These are phyloP conservation scores for Isabelozyma heimii DNA, from an alignment of 805 yeast genomes.

Conservation along the genomic window DNA sequence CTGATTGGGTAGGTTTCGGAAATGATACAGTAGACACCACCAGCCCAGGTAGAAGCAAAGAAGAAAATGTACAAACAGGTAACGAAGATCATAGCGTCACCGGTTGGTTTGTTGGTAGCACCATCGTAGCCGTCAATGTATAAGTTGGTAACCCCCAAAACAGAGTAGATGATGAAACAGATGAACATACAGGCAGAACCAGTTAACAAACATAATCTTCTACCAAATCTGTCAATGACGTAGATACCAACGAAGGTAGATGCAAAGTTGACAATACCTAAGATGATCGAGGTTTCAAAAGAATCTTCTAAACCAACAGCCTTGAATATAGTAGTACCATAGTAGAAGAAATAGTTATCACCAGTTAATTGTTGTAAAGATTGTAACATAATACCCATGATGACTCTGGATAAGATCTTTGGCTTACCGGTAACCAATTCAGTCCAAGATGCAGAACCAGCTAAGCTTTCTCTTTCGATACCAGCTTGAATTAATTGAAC, in stretches of 20 bases:
- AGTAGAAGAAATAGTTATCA: conserved; percentile 61
- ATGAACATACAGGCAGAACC: conserved; percentile 48
- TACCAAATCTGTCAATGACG: conserved; percentile 50
- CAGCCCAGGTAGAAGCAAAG: conserved; percentile 75
- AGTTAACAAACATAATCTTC: conserved; percentile 42
- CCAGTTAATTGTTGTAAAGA: conserved; percentile 58
- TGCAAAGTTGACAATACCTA: conserved; percentile 54
- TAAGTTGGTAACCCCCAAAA: conserved; percentile 55
- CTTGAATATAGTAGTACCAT: conserved; percentile 54
- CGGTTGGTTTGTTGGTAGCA: conserved; percentile 46
- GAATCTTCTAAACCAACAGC: conserved; percentile 52
- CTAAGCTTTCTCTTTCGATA: conserved; percentile 56
- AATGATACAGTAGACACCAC: conserved; percentile 62
- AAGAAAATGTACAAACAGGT: conserved; percentile 62
- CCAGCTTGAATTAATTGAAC: conserved; percentile 54
- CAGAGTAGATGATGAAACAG: conserved; percentile 59
- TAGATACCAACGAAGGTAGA: conserved; percentile 53
- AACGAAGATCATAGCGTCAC: conserved; percentile 59
- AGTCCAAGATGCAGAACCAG: conserved; percentile 65
- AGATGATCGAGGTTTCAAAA: conserved; percentile 50
- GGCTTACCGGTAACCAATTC: conserved; percentile 65
- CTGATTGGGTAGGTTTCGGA: conserved; percentile 68
- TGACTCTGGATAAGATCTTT: conserved; percentile 52
- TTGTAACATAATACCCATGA: conserved; percentile 60
- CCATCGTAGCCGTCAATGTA: conserved; percentile 38